phyloP scores from a whole-genome alignment of 2,329 filamentous ascomycete genomes.

The Pestalotiopsis sp. region DNA sequence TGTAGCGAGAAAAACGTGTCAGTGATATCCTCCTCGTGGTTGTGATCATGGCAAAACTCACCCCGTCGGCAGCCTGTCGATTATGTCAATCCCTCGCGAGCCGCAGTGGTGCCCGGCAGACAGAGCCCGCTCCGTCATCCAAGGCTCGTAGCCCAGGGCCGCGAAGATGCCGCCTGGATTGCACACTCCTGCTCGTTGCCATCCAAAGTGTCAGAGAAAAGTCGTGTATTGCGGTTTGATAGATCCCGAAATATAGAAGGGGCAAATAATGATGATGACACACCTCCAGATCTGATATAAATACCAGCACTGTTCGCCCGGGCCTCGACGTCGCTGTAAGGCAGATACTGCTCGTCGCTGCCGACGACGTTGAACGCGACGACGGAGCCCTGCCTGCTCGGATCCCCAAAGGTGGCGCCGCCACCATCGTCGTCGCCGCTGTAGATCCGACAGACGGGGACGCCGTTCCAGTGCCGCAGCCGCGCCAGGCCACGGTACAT shows the following conservation, averaged over 20 bases:
- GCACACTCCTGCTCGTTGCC: conserved; percentile 43
- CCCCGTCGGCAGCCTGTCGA: conserved; percentile 58
- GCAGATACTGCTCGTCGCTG: conserved; percentile 54
- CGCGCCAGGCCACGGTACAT: conserved; percentile 49
- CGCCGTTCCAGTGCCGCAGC: conserved; percentile 57
- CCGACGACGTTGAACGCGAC: conserved; percentile 64
- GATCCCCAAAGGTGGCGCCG: conserved; percentile 49
- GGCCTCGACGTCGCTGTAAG: conserved; percentile 61
- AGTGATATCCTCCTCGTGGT: neutral
- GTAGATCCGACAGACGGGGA: conserved; percentile 56
- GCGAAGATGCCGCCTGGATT: conserved; percentile 49
- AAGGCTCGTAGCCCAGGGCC: conserved; percentile 52
- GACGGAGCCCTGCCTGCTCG: conserved; percentile 59
- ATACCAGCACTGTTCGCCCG: conserved; percentile 57
- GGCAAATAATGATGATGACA: conserved; percentile 12
- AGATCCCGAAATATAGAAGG: neutral
- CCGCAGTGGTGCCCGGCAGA: conserved; percentile 61
- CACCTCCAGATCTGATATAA: conserved; percentile 62
- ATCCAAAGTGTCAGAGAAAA: neutral
- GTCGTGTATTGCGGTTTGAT: neutral
- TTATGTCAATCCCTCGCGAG: conserved; percentile 52
- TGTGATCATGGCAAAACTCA: conserved; percentile 27
- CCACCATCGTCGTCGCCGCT: conserved; percentile 52
- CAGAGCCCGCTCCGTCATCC: conserved; percentile 57
- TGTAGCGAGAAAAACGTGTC: conserved; percentile 23